Conservation (phyloP, 805 yeast genomes). For the Lipomyces sp. region DNA sequence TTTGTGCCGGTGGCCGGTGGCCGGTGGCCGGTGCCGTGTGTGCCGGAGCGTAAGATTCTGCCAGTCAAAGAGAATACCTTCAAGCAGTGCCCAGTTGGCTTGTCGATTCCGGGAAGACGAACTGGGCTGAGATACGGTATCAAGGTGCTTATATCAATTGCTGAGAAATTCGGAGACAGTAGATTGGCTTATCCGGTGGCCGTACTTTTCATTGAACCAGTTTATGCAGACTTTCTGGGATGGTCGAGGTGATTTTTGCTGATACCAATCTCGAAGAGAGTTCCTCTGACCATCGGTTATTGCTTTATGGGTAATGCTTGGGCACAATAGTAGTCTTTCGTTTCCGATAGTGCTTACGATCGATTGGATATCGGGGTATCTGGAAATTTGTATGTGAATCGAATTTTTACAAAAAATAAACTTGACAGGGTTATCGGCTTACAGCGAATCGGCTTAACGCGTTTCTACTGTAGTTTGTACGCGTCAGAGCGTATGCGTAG, state of each 20-base stretch:
- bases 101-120: too few species aligned
- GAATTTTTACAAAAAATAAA: not conserved
- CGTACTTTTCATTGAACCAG: conserved; percentile 2
- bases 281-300: conserved; percentile 2
- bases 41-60: too few species aligned
- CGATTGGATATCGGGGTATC: too few species aligned
- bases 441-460: too few species aligned
- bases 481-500: too few species aligned
- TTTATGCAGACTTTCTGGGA: not conserved
- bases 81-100: too few species aligned
- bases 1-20: too few species aligned
- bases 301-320: not conserved
- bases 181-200: conserved; percentile 6
- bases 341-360: not conserved
- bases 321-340: not conserved
- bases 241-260: conserved; percentile 7
- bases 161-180: conserved; percentile 4
- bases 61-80: too few species aligned
- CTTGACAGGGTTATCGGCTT: too few species aligned
- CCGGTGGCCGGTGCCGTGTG: too few species aligned
- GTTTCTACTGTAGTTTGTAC: too few species aligned
- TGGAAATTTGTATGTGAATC: not conserved
- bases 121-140: conserved; percentile 1
- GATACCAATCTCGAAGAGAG: conserved; percentile 5
- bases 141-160: not conserved